Conservation (phyloP, 192 early-diverging fungal genomes). For the Linnemannia exigua region DNA sequence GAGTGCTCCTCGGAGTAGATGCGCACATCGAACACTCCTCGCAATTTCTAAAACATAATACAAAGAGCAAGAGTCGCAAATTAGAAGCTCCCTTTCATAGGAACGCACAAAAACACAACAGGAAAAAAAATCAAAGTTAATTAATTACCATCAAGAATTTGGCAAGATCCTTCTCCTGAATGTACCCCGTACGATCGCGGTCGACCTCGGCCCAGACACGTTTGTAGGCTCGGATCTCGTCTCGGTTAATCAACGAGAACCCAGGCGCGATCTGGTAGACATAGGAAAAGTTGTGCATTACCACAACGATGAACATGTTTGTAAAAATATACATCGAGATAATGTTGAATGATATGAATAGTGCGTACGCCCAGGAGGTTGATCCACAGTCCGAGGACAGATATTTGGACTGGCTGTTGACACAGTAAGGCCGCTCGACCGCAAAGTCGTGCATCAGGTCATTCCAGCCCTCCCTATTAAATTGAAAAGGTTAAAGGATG, state of each 20-base stretch:
- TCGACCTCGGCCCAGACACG: slow-evolving; percentile 66
- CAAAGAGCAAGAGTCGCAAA: neutral
- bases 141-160: slow-evolving; percentile 65
- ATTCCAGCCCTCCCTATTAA: slow-evolving; percentile 71
- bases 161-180: slow-evolving; percentile 61
- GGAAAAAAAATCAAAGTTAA: neutral
- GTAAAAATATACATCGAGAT: slow-evolving; percentile 80
- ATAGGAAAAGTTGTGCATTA: slow-evolving; percentile 74
- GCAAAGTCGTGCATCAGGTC: slow-evolving; percentile 73
- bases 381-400: slow-evolving; percentile 71
- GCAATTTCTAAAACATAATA: slow-evolving; percentile 56
- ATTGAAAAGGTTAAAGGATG: neutral
- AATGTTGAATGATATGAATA: slow-evolving; percentile 72
- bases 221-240: slow-evolving; percentile 73
- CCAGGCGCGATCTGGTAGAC: slow-evolving; percentile 71
- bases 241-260: slow-evolving; percentile 69
- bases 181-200: slow-evolving; percentile 61
- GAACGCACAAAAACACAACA: neutral
- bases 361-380: slow-evolving; percentile 62
- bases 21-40: slow-evolving; percentile 64
- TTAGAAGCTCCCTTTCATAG: neutral
- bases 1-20: slow-evolving; percentile 65
- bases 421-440: slow-evolving; percentile 66
- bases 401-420: slow-evolving; percentile 57
- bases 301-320: slow-evolving; percentile 73